These are phyloP conservation scores for Dactylellina sp. DNA, from an alignment of 2,329 filamentous ascomycete species.

Conservation along the genomic window DNA sequence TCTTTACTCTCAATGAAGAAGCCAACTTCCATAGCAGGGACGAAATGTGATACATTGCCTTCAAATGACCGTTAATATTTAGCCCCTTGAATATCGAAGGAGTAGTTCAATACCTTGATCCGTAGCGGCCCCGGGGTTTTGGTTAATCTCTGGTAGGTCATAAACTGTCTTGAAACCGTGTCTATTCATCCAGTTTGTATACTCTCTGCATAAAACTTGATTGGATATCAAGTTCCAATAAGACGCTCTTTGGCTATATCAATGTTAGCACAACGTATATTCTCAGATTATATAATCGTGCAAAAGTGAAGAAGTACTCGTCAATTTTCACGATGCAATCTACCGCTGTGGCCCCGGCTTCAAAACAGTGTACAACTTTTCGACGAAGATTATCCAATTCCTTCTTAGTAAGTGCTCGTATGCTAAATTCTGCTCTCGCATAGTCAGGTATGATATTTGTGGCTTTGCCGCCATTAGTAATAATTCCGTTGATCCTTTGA, in stretches of 20 bases:
- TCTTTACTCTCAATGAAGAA: slow-evolving; percentile 65
- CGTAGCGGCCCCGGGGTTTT: slow-evolving; percentile 37
- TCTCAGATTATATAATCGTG: too few species aligned
- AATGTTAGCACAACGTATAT: background rate
- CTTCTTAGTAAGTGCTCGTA: slow-evolving; percentile 65
- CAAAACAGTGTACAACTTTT: slow-evolving; percentile 66
- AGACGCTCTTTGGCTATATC: slow-evolving; percentile 18
- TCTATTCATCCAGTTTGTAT: slow-evolving; percentile 41
- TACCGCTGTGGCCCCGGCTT: slow-evolving; percentile 64
- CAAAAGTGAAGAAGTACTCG: slow-evolving; percentile 12
- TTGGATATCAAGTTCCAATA: slow-evolving; percentile 41
- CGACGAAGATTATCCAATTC: slow-evolving; percentile 64
- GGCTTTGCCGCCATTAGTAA: slow-evolving; percentile 68
- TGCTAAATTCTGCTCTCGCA: slow-evolving; percentile 66
- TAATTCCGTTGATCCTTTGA: slow-evolving; percentile 69
- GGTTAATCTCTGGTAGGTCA: slow-evolving; percentile 31
- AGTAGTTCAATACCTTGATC: slow-evolving; percentile 36
- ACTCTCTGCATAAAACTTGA: slow-evolving; percentile 28
- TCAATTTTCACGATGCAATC: slow-evolving; percentile 61
- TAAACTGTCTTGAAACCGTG: slow-evolving; percentile 32
- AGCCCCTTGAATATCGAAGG: background rate
- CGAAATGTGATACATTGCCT: slow-evolving; percentile 66
- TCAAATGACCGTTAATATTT: slow-evolving; percentile 58
- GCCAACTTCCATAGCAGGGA: slow-evolving; percentile 63
- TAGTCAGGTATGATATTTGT: slow-evolving; percentile 71